phyloP scores from a whole-genome alignment of 73 alveolate genomes.

The Tetrahymena thermophila region DNA sequence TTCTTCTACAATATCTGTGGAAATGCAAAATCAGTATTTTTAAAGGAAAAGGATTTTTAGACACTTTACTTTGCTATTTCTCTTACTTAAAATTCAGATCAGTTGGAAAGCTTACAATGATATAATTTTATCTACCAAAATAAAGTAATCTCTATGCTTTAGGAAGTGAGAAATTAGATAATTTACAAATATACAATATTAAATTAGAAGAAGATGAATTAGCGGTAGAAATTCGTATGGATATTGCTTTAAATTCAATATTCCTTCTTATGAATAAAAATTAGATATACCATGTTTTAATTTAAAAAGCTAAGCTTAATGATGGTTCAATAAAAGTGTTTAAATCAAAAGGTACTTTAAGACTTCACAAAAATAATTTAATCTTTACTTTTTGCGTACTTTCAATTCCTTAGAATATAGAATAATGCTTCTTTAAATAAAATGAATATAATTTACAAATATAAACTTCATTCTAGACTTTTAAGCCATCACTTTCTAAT shows the following conservation, averaged over 20 bases:
- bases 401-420: not conserved
- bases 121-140: not conserved
- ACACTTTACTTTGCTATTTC: not conserved
- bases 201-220: not conserved
- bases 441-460: not conserved
- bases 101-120: not conserved
- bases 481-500: not conserved
- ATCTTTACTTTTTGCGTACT: not conserved
- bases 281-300: not conserved
- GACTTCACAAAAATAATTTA: not conserved
- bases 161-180: not conserved
- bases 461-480: not conserved
- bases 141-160: not conserved
- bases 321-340: not conserved
- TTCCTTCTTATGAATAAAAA: not conserved
- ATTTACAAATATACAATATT: not conserved
- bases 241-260: not conserved
- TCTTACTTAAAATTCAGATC: not conserved
- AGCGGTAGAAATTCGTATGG: not conserved
- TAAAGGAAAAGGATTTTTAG: not conserved
- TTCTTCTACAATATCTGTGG: not conserved
- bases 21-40: not conserved
- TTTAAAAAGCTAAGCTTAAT: not conserved
- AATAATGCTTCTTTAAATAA: not conserved
- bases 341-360: not conserved